These are phyloP conservation scores for Phylloporus sp. DNA, from an alignment of 768 basidiomycete species.

Conservation along the genomic window DNA sequence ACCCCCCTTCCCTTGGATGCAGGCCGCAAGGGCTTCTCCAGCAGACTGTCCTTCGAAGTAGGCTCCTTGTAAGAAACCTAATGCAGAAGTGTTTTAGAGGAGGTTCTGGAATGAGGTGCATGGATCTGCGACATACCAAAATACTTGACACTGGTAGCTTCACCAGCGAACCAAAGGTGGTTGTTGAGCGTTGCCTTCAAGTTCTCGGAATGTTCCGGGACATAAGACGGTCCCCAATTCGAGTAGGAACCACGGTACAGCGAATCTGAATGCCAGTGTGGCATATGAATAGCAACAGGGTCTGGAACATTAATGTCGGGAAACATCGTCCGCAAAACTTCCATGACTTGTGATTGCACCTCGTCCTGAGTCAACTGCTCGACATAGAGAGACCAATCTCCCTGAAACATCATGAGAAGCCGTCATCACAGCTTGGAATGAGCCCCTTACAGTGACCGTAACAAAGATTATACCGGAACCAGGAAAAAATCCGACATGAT, in stretches of 20 bases:
- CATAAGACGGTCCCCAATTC: constrained; percentile 65
- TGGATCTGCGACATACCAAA: constrained; percentile 48
- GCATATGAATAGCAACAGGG: constrained; percentile 52
- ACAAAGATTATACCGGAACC: constrained; percentile 46
- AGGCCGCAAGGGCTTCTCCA: constrained; percentile 37
- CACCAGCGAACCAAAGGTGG: constrained; percentile 59
- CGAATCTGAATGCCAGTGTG: constrained; percentile 50
- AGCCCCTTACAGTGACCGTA: constrained; percentile 25
- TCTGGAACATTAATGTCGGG: constrained; percentile 49
- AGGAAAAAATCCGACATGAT: constrained; percentile 52
- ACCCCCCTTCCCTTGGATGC: constrained; percentile 32
- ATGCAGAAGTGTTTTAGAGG: background rate
- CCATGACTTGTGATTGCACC: constrained; percentile 50
- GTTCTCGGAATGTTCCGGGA: constrained; percentile 49
- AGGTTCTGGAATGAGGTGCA: background rate
- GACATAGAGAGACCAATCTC: constrained; percentile 56
- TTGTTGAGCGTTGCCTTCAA: constrained; percentile 47
- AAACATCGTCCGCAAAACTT: constrained; percentile 56
- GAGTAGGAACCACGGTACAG: constrained; percentile 47
- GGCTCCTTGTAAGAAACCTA: constrained; percentile 56
- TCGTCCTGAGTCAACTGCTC: constrained; percentile 45
- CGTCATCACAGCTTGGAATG: background rate
- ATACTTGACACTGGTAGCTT: constrained; percentile 53
- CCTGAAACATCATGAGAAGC: constrained; percentile 32
- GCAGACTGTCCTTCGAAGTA: constrained; percentile 49